These are phyloP conservation scores for Penicillium coprophilum DNA, from an alignment of 495 filamentous ascomycete species.

Conservation along the genomic window DNA sequence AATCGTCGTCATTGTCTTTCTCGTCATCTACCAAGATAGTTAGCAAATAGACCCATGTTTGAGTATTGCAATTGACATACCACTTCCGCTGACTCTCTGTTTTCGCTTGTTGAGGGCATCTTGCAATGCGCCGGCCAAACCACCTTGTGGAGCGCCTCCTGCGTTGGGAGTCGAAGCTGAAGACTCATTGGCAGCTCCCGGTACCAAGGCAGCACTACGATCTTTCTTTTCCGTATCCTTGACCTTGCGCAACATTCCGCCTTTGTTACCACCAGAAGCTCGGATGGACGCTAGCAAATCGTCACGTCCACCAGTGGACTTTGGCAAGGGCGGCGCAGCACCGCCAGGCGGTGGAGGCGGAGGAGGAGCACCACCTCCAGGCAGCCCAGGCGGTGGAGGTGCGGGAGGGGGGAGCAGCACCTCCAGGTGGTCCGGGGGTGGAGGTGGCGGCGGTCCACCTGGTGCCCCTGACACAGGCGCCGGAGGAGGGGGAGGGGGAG, in stretches of 20 bases:
- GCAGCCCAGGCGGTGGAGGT: constrained; percentile 58
- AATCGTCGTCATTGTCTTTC: constrained; percentile 74
- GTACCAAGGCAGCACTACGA: constrained; percentile 70
- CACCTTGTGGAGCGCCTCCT: constrained; percentile 57
- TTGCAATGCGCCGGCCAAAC: constrained; percentile 79
- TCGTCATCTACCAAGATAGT: constrained; percentile 65
- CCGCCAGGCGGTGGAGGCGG: constrained; percentile 68
- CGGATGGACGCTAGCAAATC: constrained; percentile 82
- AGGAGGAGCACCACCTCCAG: constrained; percentile 55
- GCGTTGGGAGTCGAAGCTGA: constrained; percentile 49
- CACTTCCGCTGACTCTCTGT: constrained; percentile 84
- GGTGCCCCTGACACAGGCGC: constrained; percentile 38
- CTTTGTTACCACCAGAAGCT: constrained; percentile 67
- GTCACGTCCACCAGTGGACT: constrained; percentile 51
- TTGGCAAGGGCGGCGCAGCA: constrained; percentile 57
- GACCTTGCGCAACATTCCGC: constrained; percentile 76
- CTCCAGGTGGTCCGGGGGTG: constrained; percentile 34
- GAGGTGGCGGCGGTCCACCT: constrained; percentile 50
- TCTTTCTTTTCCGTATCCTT: constrained; percentile 73
- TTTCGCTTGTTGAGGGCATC: constrained; percentile 76
- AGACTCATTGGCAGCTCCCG: constrained; percentile 53
- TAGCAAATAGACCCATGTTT: constrained; percentile 11
- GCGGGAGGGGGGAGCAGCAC: constrained; percentile 60
- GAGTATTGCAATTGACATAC: constrained; percentile 56
- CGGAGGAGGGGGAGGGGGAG: constrained; percentile 40